Evolutionary conservation across 139 green algal genomes (phyloP).

Genomic region (Dunaliella sp.): DNA sequence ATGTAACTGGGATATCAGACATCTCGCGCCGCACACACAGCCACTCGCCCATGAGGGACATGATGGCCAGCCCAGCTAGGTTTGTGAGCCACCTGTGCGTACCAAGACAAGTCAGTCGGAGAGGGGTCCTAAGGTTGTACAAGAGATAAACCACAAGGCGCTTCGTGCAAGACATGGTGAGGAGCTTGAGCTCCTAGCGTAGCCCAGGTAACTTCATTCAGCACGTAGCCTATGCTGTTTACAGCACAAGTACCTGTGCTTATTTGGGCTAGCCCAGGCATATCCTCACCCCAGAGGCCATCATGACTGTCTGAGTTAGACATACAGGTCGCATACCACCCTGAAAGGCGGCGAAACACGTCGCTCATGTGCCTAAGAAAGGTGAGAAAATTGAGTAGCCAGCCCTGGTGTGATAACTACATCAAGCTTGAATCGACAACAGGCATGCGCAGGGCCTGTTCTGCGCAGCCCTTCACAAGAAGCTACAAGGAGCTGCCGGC

Average conservation of each 20-base stretch:
- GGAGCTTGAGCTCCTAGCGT: neutral
- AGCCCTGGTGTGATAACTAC: neutral
- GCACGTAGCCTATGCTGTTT: neutral
- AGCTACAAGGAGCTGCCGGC: too few species aligned
- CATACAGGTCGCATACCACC: too few species aligned
- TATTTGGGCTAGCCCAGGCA: too few species aligned
- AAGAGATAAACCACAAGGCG: neutral
- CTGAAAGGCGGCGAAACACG: too few species aligned
- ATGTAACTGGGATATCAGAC: constrained; percentile 82
- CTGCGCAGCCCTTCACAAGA: too few species aligned
- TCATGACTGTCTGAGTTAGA: too few species aligned
- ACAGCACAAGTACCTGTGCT: neutral
- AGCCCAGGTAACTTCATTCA: neutral
- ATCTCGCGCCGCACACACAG: constrained; percentile 88
- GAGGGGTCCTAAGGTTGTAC: neutral
- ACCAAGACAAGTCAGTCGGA: neutral
- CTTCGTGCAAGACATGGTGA: too few species aligned
- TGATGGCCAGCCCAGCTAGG: constrained; percentile 56
- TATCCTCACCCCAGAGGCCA: too few species aligned
- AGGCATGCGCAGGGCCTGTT: too few species aligned
- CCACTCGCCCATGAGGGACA: constrained; percentile 85
- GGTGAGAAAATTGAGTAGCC: too few species aligned
- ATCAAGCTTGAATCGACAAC: neutral
- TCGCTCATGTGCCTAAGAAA: too few species aligned
- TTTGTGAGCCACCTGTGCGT: constrained; percentile 79